phyloP scores from a whole-genome alignment of 1,284 basidiomycete genomes.

The Pseudozyma pruni region DNA sequence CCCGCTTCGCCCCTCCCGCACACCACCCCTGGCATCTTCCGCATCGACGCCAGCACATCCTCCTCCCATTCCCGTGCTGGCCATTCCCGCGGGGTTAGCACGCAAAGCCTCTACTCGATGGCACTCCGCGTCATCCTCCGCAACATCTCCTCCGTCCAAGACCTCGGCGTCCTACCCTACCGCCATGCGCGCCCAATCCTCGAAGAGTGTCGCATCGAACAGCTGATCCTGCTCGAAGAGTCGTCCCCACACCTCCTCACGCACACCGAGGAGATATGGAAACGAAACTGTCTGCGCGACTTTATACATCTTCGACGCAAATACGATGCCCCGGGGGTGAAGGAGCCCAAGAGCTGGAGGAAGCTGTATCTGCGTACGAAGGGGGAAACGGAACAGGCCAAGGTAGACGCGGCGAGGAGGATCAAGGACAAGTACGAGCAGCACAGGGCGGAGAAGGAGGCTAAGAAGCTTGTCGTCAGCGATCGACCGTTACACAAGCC shows the following conservation, averaged over 20 bases:
- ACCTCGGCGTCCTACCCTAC: slow-evolving; percentile 63
- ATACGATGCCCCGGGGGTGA: slow-evolving; percentile 7
- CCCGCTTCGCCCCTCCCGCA: slow-evolving; percentile 27
- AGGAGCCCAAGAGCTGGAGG: slow-evolving; percentile 51
- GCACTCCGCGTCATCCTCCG: slow-evolving; percentile 55
- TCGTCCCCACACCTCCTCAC: slow-evolving; percentile 55
- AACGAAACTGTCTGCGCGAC: slow-evolving; percentile 57
- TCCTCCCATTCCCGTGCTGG: too few relatives aligned
- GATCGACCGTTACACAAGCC: slow-evolving; percentile 34
- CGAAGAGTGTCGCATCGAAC: slow-evolving; percentile 58
- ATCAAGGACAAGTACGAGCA: slow-evolving; percentile 60
- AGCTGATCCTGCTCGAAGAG: slow-evolving; percentile 56
- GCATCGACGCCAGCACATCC: not conserved
- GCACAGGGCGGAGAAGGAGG: slow-evolving; percentile 56
- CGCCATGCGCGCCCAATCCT: slow-evolving; percentile 57
- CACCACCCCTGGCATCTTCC: slow-evolving; percentile 14
- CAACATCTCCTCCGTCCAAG: slow-evolving; percentile 53
- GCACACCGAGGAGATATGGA: slow-evolving; percentile 57
- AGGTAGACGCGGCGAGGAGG: slow-evolving; percentile 44
- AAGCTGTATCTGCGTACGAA: slow-evolving; percentile 49
- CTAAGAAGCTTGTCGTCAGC: slow-evolving; percentile 52
- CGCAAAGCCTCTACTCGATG: slow-evolving; percentile 35
- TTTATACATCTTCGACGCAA: slow-evolving; percentile 56
- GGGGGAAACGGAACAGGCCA: slow-evolving; percentile 52
- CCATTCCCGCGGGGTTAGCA: not conserved